A percentile compares a stretch with the other conserved stretches of the same genome.
These are phyloP conservation scores for Anisodus tanguticus DNA, from an alignment of 257 asterid species.

Conservation along the genomic window DNA sequence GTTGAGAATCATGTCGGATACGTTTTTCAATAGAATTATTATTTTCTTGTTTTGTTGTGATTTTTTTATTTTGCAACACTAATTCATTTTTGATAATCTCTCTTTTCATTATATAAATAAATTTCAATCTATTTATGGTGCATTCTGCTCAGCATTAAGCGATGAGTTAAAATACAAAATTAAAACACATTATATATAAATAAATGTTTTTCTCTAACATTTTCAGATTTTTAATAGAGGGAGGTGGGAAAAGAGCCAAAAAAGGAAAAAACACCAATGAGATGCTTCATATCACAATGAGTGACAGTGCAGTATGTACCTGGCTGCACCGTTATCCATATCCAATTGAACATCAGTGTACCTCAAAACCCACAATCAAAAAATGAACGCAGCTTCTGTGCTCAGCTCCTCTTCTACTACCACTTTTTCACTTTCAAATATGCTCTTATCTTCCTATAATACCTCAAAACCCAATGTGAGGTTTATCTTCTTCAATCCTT, in stretches of 20 bases:
- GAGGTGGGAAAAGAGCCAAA: not conserved
- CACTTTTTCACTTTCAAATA: conserved; percentile 2
- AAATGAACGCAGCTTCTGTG: conserved; percentile 27
- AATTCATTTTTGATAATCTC: too few relatives aligned
- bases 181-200: too few relatives aligned
- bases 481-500: conserved; percentile 32
- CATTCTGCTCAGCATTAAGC: too few relatives aligned
- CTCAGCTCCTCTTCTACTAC: conserved; percentile 26
- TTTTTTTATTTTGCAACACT: too few relatives aligned
- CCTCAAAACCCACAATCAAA: not conserved
- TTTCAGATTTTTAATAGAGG: not conserved
- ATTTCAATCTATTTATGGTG: too few relatives aligned
- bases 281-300: not conserved
- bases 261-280: not conserved
- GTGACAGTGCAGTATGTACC: not conserved
- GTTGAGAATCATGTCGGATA: too few relatives aligned
- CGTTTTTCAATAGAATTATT: too few relatives aligned
- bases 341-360: not conserved
- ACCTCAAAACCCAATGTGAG: conserved; percentile 29
- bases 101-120: too few relatives aligned
- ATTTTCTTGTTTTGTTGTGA: too few relatives aligned
- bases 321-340: conserved; percentile 29
- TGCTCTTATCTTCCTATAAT: not conserved
- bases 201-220: too few relatives aligned
- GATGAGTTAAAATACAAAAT: too few relatives aligned